Base-by-base conservation (phyloP, 2,329 filamentous ascomycete species). In the Ustulina deusta region DNA sequence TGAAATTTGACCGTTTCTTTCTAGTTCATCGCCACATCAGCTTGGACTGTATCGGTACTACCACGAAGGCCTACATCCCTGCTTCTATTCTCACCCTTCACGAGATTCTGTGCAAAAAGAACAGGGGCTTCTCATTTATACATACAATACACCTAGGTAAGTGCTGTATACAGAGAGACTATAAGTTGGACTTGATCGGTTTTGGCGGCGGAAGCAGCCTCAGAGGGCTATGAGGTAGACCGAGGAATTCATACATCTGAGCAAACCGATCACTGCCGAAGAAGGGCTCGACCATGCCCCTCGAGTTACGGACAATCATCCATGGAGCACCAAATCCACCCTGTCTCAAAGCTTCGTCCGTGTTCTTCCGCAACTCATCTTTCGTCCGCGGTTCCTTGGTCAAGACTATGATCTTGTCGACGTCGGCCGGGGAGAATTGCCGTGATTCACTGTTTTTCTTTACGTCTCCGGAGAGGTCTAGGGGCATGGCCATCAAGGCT, bases 241-340 rank as follows among this genome's bases (percentile, higher is more conserved):
- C 51, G 7, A 69, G 54, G 32, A 63, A 66, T 27, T 66, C 58
- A 62, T 62, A 68, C 0, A 62, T 36, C 20, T 66, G 66, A 27
- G 56, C 62, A 42, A 65, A 66, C 27, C 57, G 56, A 46, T 61
- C 57, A 11, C 56, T 65, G 20, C 64, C 64, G 22, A 66, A 66
- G 29, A 66, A 63, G 2, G 60, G 65, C 32, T 67, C 65, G 27
- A 59, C 48, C 25, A 32, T 13, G 5, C 48, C 63, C 15, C 29
- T 42, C 25, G 63, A 60, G 34, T 69, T 62, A 13, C 59, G 48
- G 17, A 69, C 59, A 48, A 61, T 66, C 54, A 63, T 63, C 54
- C 59, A 69, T n/a, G 59, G 49, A 9, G 63, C 63, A 40, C 59
- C 59, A 22, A 69, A 66, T 4, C 38, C 63, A 22, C 59, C 58